Conservation (phyloP, 2,329 filamentous ascomycete genomes). For the Metarhizium brunneum region DNA sequence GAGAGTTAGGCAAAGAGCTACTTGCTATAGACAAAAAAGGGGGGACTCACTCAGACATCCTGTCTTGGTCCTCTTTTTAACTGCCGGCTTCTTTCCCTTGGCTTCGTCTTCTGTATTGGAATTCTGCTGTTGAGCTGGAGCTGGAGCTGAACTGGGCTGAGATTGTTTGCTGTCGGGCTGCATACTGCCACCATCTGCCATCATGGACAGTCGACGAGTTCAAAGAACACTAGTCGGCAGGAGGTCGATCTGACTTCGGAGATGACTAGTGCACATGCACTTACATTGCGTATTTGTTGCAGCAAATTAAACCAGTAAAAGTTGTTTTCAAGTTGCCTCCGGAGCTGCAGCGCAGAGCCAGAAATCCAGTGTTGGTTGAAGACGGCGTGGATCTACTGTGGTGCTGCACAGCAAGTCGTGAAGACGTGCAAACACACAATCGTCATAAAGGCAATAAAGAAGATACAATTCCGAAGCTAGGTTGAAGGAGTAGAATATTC, state of each 20-base stretch:
- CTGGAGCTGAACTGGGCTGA: constrained; percentile 18
- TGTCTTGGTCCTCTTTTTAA: constrained; percentile 75
- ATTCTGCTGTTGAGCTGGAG: constrained; percentile 21
- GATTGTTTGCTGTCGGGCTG: constrained; percentile 5
- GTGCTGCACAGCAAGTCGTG: background rate
- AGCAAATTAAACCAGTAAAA: background rate
- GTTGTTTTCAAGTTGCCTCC: background rate
- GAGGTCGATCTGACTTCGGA: background rate
- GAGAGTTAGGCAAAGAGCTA: constrained; percentile 8
- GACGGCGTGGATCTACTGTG: background rate
- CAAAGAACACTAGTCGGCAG: background rate
- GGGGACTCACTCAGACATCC: constrained; percentile 70
- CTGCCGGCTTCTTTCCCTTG: constrained; percentile 36
- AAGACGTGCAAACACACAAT: background rate
- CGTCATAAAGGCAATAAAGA: background rate
- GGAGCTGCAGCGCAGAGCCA: background rate
- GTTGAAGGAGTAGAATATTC: background rate
- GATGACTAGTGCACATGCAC: background rate
- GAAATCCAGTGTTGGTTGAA: background rate
- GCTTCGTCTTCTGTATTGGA: constrained; percentile 29
- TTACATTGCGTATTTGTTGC: constrained; percentile 9
- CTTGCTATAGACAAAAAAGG: background rate
- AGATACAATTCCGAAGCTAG: background rate
- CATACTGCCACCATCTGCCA: constrained; percentile 5
- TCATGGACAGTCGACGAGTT: background rate